Evolutionary conservation across 305 asterid genomes (phyloP).

Genomic region (Stenogyne calaminthoides): DNA sequence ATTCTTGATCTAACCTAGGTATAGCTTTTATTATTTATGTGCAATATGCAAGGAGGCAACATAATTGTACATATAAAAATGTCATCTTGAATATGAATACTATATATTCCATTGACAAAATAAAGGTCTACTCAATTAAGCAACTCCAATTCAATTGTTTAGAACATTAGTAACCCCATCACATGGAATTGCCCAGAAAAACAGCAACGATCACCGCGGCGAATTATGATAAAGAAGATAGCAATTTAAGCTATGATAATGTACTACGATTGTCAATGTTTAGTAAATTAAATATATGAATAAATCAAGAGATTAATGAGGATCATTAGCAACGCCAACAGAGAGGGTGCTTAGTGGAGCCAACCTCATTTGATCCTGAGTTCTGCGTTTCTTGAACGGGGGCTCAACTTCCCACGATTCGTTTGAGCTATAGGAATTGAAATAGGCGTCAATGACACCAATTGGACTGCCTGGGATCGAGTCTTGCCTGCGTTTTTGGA

Average conservation of each 20-base stretch:
- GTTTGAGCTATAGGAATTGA: conserved; percentile 68
- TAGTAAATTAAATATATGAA: conserved; percentile 26
- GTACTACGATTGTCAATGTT: conserved; percentile 45
- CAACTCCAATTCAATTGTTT: conserved; percentile 35
- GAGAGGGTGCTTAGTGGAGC: conserved; percentile 41
- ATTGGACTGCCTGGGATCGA: conserved; percentile 62
- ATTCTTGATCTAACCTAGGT: conserved; percentile 39
- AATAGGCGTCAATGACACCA: conserved; percentile 72
- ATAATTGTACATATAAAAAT: conserved; percentile 34
- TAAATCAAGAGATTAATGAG: conserved; percentile 36
- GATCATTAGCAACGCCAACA: conserved; percentile 39
- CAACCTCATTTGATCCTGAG: conserved; percentile 35
- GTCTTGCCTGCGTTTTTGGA: conserved; percentile 53
- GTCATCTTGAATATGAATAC: conserved; percentile 6
- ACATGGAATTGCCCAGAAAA: conserved; percentile 41
- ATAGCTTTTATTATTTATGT: conserved; percentile 24
- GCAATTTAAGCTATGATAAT: conserved; percentile 33
- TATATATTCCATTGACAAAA: conserved; percentile 24
- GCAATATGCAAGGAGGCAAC: conserved; percentile 29
- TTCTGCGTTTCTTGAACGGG: conserved; percentile 57
- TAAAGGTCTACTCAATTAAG: conserved; percentile 32
- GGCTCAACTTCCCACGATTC: conserved; percentile 70
- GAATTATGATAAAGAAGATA: conserved; percentile 41
- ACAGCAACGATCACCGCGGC: conserved; percentile 37
- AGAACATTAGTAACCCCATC: conserved; percentile 37